A percentile compares a stretch with the other conserved stretches of the same genome.
Conservation (phyloP, 331 rosid species). For the Malus hybrid region DNA sequence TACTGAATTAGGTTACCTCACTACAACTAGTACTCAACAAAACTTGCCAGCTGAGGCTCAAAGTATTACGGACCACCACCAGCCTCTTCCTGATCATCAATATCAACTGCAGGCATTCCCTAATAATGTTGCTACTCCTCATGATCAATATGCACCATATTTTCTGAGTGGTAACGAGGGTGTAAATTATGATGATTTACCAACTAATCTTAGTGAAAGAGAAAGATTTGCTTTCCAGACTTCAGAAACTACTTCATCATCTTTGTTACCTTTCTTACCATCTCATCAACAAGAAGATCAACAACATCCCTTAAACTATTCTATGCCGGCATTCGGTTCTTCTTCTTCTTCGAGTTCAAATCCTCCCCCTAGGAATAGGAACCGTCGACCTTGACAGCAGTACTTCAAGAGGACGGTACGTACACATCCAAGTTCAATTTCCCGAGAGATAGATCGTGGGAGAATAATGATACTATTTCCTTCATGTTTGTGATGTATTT, state of each 20-base stretch:
- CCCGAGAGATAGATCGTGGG: neutral
- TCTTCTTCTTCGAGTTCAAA: conserved; percentile 14
- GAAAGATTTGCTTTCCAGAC: neutral
- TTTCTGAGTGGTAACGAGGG: neutral
- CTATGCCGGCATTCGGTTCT: conserved; percentile 32
- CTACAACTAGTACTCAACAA: neutral
- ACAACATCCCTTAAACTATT: conserved; percentile 15
- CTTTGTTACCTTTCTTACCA: conserved; percentile 9
- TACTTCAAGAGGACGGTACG: neutral
- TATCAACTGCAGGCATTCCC: conserved; percentile 11
- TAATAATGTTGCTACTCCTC: neutral
- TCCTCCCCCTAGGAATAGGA: conserved; percentile 25
- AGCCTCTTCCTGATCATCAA: conserved; percentile 5
- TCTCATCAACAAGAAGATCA: conserved; percentile 16
- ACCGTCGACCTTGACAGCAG: conserved; percentile 9
- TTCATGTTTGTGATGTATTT: neutral
- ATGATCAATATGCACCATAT: conserved; percentile 27
- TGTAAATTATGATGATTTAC: conserved; percentile 1
- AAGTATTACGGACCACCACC: neutral
- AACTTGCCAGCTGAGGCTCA: neutral
- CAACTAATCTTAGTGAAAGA: neutral
- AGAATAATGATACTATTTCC: neutral
- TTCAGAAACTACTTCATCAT: conserved; percentile 13
- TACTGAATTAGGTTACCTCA: neutral
- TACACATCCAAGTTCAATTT: neutral